Base-by-base conservation (phyloP, 768 basidiomycete species). In the Exsudoporus frostii region DNA sequence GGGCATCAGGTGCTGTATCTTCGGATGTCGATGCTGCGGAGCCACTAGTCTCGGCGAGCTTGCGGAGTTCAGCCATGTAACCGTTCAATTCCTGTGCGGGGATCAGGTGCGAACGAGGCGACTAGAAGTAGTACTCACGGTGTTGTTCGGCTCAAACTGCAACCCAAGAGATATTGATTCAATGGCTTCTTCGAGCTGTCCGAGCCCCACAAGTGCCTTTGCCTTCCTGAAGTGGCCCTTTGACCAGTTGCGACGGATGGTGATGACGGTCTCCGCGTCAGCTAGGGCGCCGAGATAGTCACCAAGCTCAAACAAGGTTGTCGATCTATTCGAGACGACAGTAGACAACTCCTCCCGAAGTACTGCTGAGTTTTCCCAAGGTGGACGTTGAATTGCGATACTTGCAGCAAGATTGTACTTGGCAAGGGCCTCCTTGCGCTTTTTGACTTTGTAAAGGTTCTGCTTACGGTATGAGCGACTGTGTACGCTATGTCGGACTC, bases 171-270 rank as follows among this genome's bases (percentile, higher is more conserved):
- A 78, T 54, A 96, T 73, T 2, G 94, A 85, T 42, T 92, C 89
- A 58, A 82, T 81, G 9, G 94, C 94, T 39, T 96, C 94, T 39
- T 84, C 72, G 50, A 82, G 71, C 41, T 76, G 72, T 4, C 77
- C 79, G 45, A 99, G 76, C 20, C 81, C 92, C 2, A 90, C 74
- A 39, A 99, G 74, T 0, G 96, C 92, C 66, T 92, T 92, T 2
- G 92, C 90, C 66, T 90, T 94, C 53, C 97, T 80, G 77, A 97
- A 97, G 70, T 98, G 91, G 0, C 94, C 97, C 66, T 98, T 99
- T 62, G 89, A 83, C 95, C 96, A 98, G 41, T 84, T 85, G 51
- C 85, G 78, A 64, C 92, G 89, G 47, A 97, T 73, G 57, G 81
- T 71, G 38, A 97, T 86, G 64, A 98, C 93, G 2, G 86, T 85